phyloP scores from a whole-genome alignment of 257 asterid species.

The Fraxinus excelsior region DNA sequence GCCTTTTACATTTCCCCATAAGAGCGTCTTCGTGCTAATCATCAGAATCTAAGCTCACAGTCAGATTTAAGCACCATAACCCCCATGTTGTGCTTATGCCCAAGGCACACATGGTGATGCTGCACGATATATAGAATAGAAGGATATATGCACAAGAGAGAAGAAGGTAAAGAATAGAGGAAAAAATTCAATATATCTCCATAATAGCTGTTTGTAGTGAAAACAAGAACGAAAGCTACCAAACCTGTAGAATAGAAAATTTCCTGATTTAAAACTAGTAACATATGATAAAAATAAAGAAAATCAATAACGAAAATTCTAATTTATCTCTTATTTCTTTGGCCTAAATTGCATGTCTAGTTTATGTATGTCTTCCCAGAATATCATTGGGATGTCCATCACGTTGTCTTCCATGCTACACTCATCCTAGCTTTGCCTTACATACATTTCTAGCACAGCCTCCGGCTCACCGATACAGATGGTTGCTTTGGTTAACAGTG shows the following conservation, averaged over 20 bases:
- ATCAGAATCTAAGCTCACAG: background rate
- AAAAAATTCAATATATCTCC: background rate
- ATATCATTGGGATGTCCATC: background rate
- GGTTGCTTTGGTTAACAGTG: background rate
- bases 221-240: background rate
- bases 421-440: background rate
- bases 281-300: too few relatives aligned
- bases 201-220: background rate
- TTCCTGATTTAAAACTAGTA: background rate
- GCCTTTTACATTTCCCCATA: constrained; percentile 7
- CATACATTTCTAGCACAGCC: background rate
- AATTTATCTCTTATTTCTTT: background rate
- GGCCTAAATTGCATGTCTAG: background rate
- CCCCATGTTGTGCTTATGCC: background rate
- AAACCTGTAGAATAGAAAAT: background rate
- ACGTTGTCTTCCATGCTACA: background rate
- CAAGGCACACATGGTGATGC: background rate
- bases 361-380: background rate
- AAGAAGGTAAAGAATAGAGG: background rate
- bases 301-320: too few relatives aligned
- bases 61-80: background rate
- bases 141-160: background rate
- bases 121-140: too few relatives aligned
- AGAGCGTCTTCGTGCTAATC: background rate
- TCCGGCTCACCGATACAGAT: background rate